These are phyloP conservation scores for Podochytrium sp. DNA, from an alignment of 192 early-diverging fungal genomes.

Conservation along the genomic window DNA sequence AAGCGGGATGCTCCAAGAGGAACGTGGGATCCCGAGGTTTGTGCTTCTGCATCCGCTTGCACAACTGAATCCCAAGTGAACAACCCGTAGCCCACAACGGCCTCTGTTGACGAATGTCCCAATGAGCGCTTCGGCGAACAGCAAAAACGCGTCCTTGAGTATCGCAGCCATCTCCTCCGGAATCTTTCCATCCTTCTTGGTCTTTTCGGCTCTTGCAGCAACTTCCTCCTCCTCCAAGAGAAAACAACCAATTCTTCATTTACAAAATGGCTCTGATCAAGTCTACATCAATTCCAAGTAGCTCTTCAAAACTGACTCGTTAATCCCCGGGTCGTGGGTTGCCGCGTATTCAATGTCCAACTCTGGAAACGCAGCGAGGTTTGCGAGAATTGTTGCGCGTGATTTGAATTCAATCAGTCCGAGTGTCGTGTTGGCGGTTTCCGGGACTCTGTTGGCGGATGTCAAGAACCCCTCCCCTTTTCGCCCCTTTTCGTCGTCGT, in stretches of 20 bases:
- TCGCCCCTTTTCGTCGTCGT: no score
- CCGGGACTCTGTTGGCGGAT: background rate
- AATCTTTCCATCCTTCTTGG: constrained; percentile 8
- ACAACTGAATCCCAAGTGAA: background rate
- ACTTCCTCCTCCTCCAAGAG: background rate
- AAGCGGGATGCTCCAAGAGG: background rate
- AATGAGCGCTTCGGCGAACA: background rate
- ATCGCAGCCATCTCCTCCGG: background rate
- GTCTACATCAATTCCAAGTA: background rate
- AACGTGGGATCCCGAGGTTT: background rate
- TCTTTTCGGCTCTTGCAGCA: no score
- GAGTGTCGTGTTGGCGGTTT: background rate
- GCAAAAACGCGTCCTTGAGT: background rate
- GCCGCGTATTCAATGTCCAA: constrained; percentile 4
- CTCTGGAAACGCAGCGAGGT: background rate
- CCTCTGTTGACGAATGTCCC: background rate
- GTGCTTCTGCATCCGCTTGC: background rate
- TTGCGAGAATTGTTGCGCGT: constrained; percentile 11
- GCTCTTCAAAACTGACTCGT: background rate
- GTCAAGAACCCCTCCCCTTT: no score
- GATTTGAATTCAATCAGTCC: constrained; percentile 10
- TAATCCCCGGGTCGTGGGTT: constrained; percentile 1
- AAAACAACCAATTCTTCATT: background rate
- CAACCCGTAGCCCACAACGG: background rate
- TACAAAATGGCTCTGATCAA: background rate